Percentiles rank a stretch among this genome's conserved stretches.
Evolutionary conservation across 2,329 filamentous ascomycete species (phyloP).

Genomic region (Volutella citrinella): DNA sequence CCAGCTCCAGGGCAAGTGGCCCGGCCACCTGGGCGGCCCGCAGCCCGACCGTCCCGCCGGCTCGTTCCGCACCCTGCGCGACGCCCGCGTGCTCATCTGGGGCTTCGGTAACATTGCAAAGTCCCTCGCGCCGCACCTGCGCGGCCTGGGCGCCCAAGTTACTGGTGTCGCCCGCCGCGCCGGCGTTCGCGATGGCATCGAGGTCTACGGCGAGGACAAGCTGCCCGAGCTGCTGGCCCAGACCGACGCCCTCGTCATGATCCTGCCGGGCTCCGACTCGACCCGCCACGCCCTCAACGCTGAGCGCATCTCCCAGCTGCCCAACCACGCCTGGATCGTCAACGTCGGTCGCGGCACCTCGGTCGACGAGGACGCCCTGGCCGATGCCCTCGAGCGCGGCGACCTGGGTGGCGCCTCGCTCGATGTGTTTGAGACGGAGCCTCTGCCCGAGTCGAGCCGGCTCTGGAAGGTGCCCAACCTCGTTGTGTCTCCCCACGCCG

Average conservation of each 20-base stretch:
- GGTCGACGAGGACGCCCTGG: slow-evolving; percentile 48
- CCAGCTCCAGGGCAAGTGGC: slow-evolving; percentile 56
- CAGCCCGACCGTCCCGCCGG: slow-evolving; percentile 56
- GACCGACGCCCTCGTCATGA: slow-evolving; percentile 67
- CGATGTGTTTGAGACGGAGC: slow-evolving; percentile 47
- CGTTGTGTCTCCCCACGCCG: slow-evolving; percentile 55
- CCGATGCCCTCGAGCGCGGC: slow-evolving; percentile 40
- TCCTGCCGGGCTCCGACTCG: slow-evolving; percentile 56
- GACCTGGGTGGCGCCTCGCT: slow-evolving; percentile 47
- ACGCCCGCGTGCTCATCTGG: slow-evolving; percentile 59
- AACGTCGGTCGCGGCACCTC: slow-evolving; percentile 51
- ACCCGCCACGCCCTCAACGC: slow-evolving; percentile 54
- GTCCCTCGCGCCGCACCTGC: slow-evolving; percentile 52
- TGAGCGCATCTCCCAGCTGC: slow-evolving; percentile 50
- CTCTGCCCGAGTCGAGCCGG: slow-evolving; percentile 39
- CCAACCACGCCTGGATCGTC: slow-evolving; percentile 55
- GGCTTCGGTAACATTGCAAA: slow-evolving; percentile 67
- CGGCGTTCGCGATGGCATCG: slow-evolving; percentile 56
- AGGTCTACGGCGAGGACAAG: slow-evolving; percentile 54
- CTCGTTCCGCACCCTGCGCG: slow-evolving; percentile 57
- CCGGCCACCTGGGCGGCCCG: slow-evolving; percentile 58
- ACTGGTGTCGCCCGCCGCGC: slow-evolving; percentile 53
- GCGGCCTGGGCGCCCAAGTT: slow-evolving; percentile 55
- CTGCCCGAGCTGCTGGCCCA: slow-evolving; percentile 50
- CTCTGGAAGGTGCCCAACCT: slow-evolving; percentile 52